These are phyloP conservation scores for Lyophyllum semitale DNA, from an alignment of 768 basidiomycete genomes.

Conservation along the genomic window DNA sequence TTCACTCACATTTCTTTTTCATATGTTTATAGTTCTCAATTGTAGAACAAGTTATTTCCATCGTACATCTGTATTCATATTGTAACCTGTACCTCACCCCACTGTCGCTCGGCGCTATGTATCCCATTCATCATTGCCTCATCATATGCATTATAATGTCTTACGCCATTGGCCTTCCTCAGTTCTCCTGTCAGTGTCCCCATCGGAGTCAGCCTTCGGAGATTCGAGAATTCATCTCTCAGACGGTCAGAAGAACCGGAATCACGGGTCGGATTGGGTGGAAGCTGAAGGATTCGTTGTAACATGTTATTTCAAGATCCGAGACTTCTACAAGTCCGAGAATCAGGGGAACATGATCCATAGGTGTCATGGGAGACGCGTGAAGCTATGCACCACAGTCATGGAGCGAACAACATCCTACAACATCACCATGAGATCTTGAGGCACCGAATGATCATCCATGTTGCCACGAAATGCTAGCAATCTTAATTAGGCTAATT, in stretches of 20 bases:
- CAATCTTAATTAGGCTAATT: not conserved
- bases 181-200: not conserved
- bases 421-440: not conserved
- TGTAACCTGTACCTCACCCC: not conserved
- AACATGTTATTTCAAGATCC: conserved; percentile 7
- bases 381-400: not conserved
- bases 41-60: conserved; percentile 11
- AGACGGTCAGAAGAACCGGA: not conserved
- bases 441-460: not conserved
- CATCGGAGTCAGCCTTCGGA: not conserved
- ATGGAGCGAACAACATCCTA: not conserved
- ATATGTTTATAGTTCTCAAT: conserved; percentile 15
- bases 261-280: not conserved
- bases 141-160: not conserved
- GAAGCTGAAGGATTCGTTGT: not conserved
- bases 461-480: not conserved
- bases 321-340: not conserved
- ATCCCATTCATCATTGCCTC: conserved; percentile 1
- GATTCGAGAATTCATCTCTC: not conserved
- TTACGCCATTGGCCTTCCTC: not conserved
- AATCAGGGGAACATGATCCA: not conserved
- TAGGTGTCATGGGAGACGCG: not conserved
- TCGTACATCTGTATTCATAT: not conserved
- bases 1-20: conserved; percentile 4
- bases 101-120: not conserved